Evolutionary conservation across 2,329 filamentous ascomycete species (phyloP).

Genomic region (Emergomyces africanus): DNA sequence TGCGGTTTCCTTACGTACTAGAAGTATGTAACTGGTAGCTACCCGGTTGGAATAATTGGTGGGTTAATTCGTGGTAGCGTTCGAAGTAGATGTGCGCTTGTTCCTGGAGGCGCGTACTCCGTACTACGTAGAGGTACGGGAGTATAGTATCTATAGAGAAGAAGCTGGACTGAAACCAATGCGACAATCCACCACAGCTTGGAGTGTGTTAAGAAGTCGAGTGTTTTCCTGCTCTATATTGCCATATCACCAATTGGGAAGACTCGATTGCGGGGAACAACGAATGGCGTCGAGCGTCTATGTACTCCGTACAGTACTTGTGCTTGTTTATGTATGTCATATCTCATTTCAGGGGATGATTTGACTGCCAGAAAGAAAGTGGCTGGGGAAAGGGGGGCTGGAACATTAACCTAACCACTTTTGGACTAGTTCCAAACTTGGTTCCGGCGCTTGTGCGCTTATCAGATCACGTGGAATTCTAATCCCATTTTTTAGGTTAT

Average conservation of each 20-base stretch:
- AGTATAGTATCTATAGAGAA: background rate
- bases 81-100: background rate
- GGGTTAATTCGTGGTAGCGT: background rate
- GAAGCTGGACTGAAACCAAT: background rate
- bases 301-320: no score
- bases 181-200: background rate
- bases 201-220: background rate
- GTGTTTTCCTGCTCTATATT: background rate
- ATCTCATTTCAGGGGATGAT: no score
- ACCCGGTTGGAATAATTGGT: background rate
- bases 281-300: background rate
- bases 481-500: no score
- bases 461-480: no score
- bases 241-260: background rate
- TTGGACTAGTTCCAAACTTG: background rate
- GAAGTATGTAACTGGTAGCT: background rate
- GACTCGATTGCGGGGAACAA: background rate
- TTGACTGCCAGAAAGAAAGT: background rate
- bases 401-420: background rate
- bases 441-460: background rate
- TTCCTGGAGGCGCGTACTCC: background rate
- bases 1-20: background rate
- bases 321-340: no score
- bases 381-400: background rate
- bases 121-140: no score